Evolutionary conservation across 2,329 filamentous ascomycete species (phyloP).

Genomic region (Podosphaera aphanis): DNA sequence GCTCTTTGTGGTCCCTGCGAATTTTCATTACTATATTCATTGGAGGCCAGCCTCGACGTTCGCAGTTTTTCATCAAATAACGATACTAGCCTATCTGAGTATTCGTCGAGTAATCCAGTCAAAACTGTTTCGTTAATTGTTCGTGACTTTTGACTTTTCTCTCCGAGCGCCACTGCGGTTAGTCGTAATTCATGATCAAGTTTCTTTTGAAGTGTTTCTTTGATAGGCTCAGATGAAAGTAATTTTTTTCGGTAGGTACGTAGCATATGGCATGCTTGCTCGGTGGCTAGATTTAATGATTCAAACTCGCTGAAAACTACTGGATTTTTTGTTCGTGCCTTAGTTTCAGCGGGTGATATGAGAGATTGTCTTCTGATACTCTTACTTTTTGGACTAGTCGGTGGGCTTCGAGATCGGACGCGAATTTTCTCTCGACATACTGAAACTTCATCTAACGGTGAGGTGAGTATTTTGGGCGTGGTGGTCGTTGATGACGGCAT

Average conservation of each 20-base stretch:
- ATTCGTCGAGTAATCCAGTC: constrained; percentile 46
- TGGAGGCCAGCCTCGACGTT: constrained; percentile 15
- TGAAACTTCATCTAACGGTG: constrained; percentile 12
- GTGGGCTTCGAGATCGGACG: constrained; percentile 14
- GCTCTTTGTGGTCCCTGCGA: background rate
- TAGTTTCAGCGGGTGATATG: constrained; percentile 20
- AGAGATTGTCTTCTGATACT: constrained; percentile 28
- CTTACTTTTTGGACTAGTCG: constrained; percentile 10
- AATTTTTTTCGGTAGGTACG: constrained; percentile 40
- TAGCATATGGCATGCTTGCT: constrained; percentile 38
- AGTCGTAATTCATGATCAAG: constrained; percentile 40
- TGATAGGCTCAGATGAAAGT: constrained; percentile 28
- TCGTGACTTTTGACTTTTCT: constrained; percentile 18
- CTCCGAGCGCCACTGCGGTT: constrained; percentile 31
- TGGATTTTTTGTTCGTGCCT: constrained; percentile 26
- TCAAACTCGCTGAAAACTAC: constrained; percentile 23
- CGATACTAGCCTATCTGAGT: constrained; percentile 46
- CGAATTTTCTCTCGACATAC: constrained; percentile 6
- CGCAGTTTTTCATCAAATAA: constrained; percentile 50
- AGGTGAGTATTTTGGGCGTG: constrained; percentile 12
- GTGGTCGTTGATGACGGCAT: constrained; percentile 3
- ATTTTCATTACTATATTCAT: background rate
- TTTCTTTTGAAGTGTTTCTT: constrained; percentile 33
- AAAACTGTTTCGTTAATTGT: constrained; percentile 33
- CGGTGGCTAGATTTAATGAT: constrained; percentile 36